Base-by-base conservation (phyloP, 1,284 basidiomycete genomes). In the Fomes fomentarius region DNA sequence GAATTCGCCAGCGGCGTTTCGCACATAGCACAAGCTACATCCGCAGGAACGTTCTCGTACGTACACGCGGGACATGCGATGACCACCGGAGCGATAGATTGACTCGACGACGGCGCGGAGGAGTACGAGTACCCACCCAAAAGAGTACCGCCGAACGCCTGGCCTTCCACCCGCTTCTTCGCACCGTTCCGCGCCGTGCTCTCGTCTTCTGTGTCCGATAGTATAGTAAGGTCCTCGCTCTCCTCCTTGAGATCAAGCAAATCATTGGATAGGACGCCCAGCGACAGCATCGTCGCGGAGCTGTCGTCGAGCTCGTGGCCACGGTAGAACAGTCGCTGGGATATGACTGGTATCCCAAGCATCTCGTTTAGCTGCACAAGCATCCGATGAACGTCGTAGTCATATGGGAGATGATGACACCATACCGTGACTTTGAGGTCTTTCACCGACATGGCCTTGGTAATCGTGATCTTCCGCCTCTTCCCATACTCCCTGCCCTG, bases 111-210 rank as follows among this genome's bases (percentile, higher is more conserved):
- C 10, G 55, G 53, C 26, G 52, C 52, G 17, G 57, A 34, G n/a
- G 61, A 42, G 45, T 59, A 47, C 25, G 57, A 49, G 30, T 41
- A 43, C 38, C 54, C 47, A 21, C 79, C 78, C 17, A 93, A 75
- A 25, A 89, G 68, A 12, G 91, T 93, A 24, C 89, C 89, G 52
- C 79, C 80, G 66, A 93, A 93, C 1, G 85, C 90, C 63, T 79
- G 78, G 22, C 83, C 88, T 69, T 89, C 88, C 19, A 76, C 77
- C 53, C 77, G 72, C 60, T 75, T 72, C 63, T 64, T 71, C 42
- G 69, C 74, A 4, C 25, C 39, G 14, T 9, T 43, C 10, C 34
- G 21, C 12, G 46, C 38, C 6, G 31, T 53, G 6, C 28, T 24
- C 15, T 73, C 74, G 12, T 77, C 73, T n/a, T 83, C 82, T 21